These are phyloP conservation scores for Rhododendron molle DNA, from an alignment of 148 eudicot genomes.

Conservation along the genomic window DNA sequence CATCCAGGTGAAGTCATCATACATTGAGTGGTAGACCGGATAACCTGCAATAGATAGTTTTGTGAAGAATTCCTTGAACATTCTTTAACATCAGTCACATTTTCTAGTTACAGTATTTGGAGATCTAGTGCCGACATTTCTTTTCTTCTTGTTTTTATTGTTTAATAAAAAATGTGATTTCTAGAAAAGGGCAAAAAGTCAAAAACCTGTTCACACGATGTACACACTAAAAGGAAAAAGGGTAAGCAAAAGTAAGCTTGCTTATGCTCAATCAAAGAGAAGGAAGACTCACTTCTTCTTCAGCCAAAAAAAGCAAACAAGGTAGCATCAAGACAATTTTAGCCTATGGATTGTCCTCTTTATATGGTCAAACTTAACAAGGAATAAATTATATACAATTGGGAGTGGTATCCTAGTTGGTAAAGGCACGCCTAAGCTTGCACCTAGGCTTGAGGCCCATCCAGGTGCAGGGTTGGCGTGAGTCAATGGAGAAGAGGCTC, in stretches of 20 bases:
- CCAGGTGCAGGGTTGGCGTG: neutral
- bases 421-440: neutral
- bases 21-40: conserved; percentile 66
- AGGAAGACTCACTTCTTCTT: neutral
- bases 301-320: neutral
- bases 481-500: neutral
- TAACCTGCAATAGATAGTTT: conserved; percentile 31
- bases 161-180: neutral
- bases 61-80: conserved; percentile 9
- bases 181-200: neutral
- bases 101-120: neutral
- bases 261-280: neutral
- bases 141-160: neutral
- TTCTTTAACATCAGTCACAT: neutral
- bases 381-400: neutral
- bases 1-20: conserved; percentile 59
- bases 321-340: neutral
- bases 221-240: neutral
- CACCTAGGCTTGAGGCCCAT: neutral
- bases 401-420: neutral
- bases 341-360: neutral
- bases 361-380: neutral
- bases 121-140: neutral
- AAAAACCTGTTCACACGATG: neutral
- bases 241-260: neutral